These are phyloP conservation scores for Dillenia suffruticosa DNA, from an alignment of 164 flowering plant genomes.

Conservation along the genomic window DNA sequence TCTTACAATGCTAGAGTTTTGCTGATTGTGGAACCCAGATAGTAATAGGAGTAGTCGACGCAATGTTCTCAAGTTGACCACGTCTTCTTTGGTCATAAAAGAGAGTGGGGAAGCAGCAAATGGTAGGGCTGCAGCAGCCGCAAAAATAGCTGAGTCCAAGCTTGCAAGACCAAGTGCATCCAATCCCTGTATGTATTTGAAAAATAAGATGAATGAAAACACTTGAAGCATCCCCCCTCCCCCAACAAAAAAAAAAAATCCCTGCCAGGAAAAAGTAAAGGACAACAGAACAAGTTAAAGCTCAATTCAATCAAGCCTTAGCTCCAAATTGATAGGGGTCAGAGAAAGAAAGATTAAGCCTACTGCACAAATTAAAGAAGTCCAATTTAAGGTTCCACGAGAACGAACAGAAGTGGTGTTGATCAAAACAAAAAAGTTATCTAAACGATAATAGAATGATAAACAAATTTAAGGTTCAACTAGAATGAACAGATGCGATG, in stretches of 20 bases:
- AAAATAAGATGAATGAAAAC: slow-evolving; percentile 7
- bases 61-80: slow-evolving; percentile 58
- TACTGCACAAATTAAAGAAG: background rate
- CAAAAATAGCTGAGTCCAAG: slow-evolving; percentile 42
- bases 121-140: slow-evolving; percentile 40
- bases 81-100: slow-evolving; percentile 63
- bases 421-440: too few relatives aligned
- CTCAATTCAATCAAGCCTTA: too few relatives aligned
- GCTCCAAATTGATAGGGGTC: too few relatives aligned
- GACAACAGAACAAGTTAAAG: too few relatives aligned
- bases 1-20: slow-evolving; percentile 28
- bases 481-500: too few relatives aligned
- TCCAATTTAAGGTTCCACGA: background rate
- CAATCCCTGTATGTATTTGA: slow-evolving; percentile 53
- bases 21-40: slow-evolving; percentile 38
- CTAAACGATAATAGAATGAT: too few relatives aligned
- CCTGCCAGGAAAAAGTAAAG: background rate
- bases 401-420: too few relatives aligned
- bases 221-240: too few relatives aligned
- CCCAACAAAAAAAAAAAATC: background rate
- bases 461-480: background rate
- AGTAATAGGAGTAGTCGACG: slow-evolving; percentile 56
- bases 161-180: slow-evolving; percentile 89
- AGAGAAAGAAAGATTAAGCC: too few relatives aligned
- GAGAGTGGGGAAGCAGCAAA: slow-evolving; percentile 33